Evolutionary conservation across 805 yeast species (phyloP).

Genomic region (Jamesozyma gamospora): DNA sequence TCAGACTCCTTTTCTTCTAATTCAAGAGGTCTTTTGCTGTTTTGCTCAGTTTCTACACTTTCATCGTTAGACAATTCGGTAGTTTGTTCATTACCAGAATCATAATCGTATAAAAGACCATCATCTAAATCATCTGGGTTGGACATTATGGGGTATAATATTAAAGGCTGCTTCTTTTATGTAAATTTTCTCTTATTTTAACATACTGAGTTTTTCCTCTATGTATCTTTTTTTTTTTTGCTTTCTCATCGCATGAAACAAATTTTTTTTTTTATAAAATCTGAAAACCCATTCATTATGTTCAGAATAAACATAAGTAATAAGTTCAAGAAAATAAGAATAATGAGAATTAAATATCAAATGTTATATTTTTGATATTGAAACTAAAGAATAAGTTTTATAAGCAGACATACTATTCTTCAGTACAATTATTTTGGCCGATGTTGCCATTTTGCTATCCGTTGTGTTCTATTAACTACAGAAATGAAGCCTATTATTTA

Average conservation of each 20-base stretch:
- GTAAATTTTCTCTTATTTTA: background rate
- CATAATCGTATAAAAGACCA: slow-evolving; percentile 55
- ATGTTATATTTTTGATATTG: too few species aligned
- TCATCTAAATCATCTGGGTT: slow-evolving; percentile 70
- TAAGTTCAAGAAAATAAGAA: too few species aligned
- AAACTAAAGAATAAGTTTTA: too few species aligned
- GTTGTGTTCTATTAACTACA: too few species aligned
- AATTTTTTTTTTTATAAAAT: background rate
- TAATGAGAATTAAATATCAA: too few species aligned
- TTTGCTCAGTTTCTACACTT: slow-evolving; percentile 7
- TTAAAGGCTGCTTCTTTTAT: background rate
- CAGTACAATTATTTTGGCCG: too few species aligned
- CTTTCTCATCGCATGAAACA: background rate
- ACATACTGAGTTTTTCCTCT: background rate
- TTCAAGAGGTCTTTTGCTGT: slow-evolving; percentile 11
- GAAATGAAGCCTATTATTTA: too few species aligned
- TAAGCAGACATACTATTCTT: too few species aligned
- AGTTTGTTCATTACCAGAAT: slow-evolving; percentile 31
- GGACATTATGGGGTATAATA: slow-evolving; percentile 12
- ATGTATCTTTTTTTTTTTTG: background rate
- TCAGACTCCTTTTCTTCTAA: slow-evolving; percentile 5
- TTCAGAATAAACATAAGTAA: too few species aligned
- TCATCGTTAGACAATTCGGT: slow-evolving; percentile 8
- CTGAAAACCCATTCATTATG: background rate
- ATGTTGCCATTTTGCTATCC: too few species aligned